Evolutionary conservation across 2,329 filamentous ascomycete species (phyloP), one percentile per base, ranked within the genome.

Genomic region (Davidsoniella eucalypti): DNA sequence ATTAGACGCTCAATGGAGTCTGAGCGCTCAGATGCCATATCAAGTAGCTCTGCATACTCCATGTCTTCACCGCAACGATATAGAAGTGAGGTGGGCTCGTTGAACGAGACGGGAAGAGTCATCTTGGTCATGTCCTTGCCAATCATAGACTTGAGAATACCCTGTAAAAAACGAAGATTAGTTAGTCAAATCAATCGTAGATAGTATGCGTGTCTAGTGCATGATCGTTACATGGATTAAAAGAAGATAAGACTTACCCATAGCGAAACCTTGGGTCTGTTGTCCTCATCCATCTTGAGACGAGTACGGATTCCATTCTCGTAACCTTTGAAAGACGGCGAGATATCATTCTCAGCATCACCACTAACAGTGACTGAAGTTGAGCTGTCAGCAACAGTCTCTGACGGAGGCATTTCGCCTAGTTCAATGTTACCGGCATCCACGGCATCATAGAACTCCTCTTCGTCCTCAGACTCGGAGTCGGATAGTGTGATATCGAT

Each of bases 81-180:
- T 7, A 98, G 74, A 10, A 98, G 70, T 5, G 92, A 96, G 0
- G 92, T 98, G 0, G 92, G 92, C 65, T 98, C 92, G 66, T 98
- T 98, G 70, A 98, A 96, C 0, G 92, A 94, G 2, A 98, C 92
- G 0, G 92, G 92, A 17, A 98, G 69, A 0, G 92, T 96, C 90
- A 98, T 98, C 70, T 93, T 96, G 37, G 92, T 96, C 92, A 98
- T 96, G 61, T 98, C 92, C 64, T 98, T 96, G 55, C 92, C 92
- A 65, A 98, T 94, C 92, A 98, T 96, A 18, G 90, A 96, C 69
- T 96, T 98, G 55, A 98, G 69, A 58, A 98, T 95, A 57, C 84
- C 83, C 88, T 95, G 56, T 25, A 44, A 18, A 44, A 18, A 18
- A 33, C 7, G 10, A 44, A 10, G 21, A 21, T 5, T n/a, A 18